Base-by-base conservation (phyloP, 116 monocot genomes). In the Cymodocea nodosa region DNA sequence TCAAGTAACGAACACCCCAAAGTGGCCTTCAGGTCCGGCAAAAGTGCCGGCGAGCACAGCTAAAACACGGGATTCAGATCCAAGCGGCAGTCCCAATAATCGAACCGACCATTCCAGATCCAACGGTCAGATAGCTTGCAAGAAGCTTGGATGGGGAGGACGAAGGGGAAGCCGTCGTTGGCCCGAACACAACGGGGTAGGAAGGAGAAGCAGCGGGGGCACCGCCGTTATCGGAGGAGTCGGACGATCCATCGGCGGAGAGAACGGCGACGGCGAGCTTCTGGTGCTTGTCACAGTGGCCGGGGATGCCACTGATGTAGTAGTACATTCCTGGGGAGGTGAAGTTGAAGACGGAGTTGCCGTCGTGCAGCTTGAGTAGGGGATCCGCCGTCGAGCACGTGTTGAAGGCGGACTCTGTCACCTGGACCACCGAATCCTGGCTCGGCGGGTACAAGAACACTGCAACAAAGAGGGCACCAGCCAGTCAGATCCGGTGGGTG, bases 391-490 rank as follows among this genome's bases (percentile, higher is more conserved):
- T 44, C 36, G 14, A 35, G 76, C 91, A 91, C 73, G 58, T 61
- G 58, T 72, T 75, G 84, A 78, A 97, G 5, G 91, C 90, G 30
- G 2, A 25, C 73, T 78, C 80, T 20, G 88, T 84, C 58, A 97
- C 91, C 71, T 83, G 97, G 39, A 84, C 17, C 76, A 97, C 97
- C 56, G 85, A 79, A 70, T 97, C 97, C 78, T 97, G 77, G 68
- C 88, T 97, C 69, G 97, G 97, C 35, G 97, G 97, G 73, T 97
- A 91, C 52, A 97, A 70, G 69, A 97, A 97, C 64, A 85, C 97
- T 97, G 44, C 44, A 12, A 44, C 44, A 44, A 44, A 44, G 8
- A 44, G 44, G 44, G 44, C 44, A 44, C 8, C 1, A 44, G 11
- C 44, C 8, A 10, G 44, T 44, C 7, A 44, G 44, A 44, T 44